Base-by-base conservation (phyloP, 108 stramenopile species). In the Cylindrotheca fusiformis region DNA sequence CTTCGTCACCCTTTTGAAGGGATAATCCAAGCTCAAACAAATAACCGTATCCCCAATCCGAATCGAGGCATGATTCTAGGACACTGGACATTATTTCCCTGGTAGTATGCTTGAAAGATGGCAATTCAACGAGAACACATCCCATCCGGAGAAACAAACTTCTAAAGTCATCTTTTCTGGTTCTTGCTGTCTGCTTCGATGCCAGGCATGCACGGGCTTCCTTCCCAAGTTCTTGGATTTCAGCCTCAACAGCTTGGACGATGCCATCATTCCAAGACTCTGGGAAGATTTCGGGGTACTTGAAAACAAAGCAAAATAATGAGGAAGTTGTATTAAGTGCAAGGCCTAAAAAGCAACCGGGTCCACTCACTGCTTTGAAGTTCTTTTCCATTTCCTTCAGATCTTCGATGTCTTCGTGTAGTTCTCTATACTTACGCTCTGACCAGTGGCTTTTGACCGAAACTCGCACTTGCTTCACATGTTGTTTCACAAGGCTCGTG, bases 1-100 rank as follows among this genome's bases (percentile, higher is more conserved):
- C 52, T 20, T 76, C 81, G 45, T 78, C 77, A 8, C 77, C 74
- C 67, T 59, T 62, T 46, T 80, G 83, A 28, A 84, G 52, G 46
- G 68, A 69, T 21, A 80, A 47, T 4, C 83, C 83, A 32, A 84
- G 53, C 58, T 84, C 83, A 75, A 84, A 84, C 18, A 84, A 45
- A 72, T 65, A 84, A 28, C 79, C 65, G 55, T 79, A 74, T 2
- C 82, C 82, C 82, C 82, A 84, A 6, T 65, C 76, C 6, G 30
- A 30, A 17, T 69, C 54, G 17, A 84, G 66, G 46, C 83, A 80
- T 12, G 48, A 60, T 30, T 78, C 83, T 0, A 84, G 55, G 20
- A 84, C 67, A 21, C 72, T 49, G 14, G 72, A 64, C 77, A 84
- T 84, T 6, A 72, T 67, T 20, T 47, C 30, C 41, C 76, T 78